Evolutionary conservation across 2,329 filamentous ascomycete species (phyloP).

Genomic region (Neurospora sp.): DNA sequence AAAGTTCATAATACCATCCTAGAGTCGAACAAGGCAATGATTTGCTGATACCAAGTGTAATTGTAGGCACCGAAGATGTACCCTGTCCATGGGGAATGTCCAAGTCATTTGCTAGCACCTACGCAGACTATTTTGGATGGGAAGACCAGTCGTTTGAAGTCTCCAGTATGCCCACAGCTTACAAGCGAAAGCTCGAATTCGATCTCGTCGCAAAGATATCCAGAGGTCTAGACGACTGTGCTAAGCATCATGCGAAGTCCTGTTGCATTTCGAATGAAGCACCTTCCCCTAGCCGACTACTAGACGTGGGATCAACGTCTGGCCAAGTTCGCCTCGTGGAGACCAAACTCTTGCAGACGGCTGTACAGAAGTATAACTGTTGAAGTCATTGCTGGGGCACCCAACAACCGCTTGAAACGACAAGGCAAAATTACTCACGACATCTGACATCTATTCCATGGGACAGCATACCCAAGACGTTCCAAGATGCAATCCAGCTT

Average conservation of each 20-base stretch:
- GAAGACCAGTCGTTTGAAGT: background rate
- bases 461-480: conserved; percentile 3
- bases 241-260: background rate
- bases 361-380: background rate
- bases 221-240: background rate
- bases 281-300: background rate
- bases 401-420: conserved; percentile 2
- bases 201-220: background rate
- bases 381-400: conserved; percentile 9
- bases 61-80: background rate
- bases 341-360: background rate
- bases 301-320: background rate
- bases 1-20: background rate
- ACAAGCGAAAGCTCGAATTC: accelerated
- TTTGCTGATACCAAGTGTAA: background rate
- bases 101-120: background rate
- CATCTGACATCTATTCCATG: conserved; percentile 2
- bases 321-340: background rate
- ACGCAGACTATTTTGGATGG: background rate
- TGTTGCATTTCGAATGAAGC: background rate
- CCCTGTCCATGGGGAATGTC: background rate
- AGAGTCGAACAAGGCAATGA: background rate
- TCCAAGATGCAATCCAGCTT: conserved; percentile 11
- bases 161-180: accelerated
- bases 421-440: background rate